Base-by-base conservation (phyloP, 2,329 filamentous ascomycete species). In the Apiospora koreana region DNA sequence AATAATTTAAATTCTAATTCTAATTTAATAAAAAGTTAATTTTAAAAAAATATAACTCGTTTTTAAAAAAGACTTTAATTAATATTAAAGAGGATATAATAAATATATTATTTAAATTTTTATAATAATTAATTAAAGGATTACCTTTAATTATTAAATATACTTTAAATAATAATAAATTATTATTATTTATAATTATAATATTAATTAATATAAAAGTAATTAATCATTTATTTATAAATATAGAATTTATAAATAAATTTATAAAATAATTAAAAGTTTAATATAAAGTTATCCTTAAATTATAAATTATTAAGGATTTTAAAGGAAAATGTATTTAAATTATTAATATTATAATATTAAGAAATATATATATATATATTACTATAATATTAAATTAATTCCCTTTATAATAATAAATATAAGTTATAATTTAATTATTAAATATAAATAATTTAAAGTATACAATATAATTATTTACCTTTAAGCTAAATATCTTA, bases 271-370 rank as follows among this genome's bases (percentile, higher is more conserved):
- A 50, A 10, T 54, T 68, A 31, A 70, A 68, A 21, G 68, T 5
- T 4, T 3, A 16, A 43, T 16, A 46, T 65, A 54, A 67, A 46
- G 2, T 16, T 43, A 43, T 16, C 8, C 5, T 16, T 16, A 16
- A 16, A 16, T 12, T 12, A 4, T 43, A 43, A 16, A 43, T 18
- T 16, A 31, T 45, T 28, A 25, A 68, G n/a, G 70, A 23, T 50
- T 64, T 62, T 48, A 25, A 69, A 28, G 41, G 12, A 68, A 65
- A 46, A 64, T 41, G 31, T 68, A 46, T 42, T 65, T 65, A 64
- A 50, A 54, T 58, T 58, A 66, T 67, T 41, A 54, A 48, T 68
- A 23, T 65, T 68, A 31, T 70, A 66, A 65, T 62, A 65, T 45
- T 65, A 48, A 41, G 65, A 62, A 68, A 68, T 50, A 70, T 58